Evolutionary conservation across 164 flowering plant genomes (phyloP).

Genomic region (Aristolochia californica): DNA sequence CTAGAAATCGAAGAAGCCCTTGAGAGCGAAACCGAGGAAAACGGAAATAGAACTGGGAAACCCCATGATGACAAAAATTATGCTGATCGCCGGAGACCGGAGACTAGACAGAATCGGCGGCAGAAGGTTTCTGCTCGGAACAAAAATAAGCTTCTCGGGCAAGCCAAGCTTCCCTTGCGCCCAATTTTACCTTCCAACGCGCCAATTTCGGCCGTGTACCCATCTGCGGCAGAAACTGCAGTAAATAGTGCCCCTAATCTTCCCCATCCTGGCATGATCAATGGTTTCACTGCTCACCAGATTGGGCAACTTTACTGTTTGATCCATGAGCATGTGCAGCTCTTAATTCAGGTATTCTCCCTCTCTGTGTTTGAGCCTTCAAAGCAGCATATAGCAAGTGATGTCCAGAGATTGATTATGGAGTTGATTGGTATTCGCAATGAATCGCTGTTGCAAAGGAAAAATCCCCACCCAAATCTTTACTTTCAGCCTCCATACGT

Average conservation of each 20-base stretch:
- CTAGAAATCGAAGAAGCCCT: conserved; percentile 88
- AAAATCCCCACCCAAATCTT: conserved; percentile 42
- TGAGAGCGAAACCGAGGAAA: conserved; percentile 77
- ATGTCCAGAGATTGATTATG: conserved; percentile 41
- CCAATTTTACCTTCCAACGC: conserved; percentile 47
- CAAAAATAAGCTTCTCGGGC: conserved; percentile 31
- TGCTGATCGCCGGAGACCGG: conserved; percentile 31
- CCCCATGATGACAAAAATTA: conserved; percentile 19
- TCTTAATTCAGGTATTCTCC: conserved; percentile 80
- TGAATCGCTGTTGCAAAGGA: conserved; percentile 39
- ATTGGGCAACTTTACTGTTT: conserved; percentile 79
- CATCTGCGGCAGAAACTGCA: conserved; percentile 17
- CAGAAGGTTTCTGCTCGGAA: conserved; percentile 24
- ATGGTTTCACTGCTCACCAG: conserved; percentile 67
- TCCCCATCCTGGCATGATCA: conserved; percentile 19
- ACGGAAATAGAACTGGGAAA: conserved; percentile 7
- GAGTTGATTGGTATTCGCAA: conserved; percentile 55
- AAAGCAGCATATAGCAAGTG: conserved; percentile 48
- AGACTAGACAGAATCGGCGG: conserved; percentile 62
- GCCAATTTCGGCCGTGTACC: conserved; percentile 20
- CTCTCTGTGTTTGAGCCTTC: conserved; percentile 69
- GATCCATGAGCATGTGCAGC: conserved; percentile 88
- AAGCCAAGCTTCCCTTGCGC: conserved; percentile 50
- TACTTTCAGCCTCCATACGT: conserved; percentile 44
- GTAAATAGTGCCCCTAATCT: conserved; percentile 11